Evolutionary conservation across 768 basidiomycete species (phyloP).

Genomic region (Phaeotremella skinneri): DNA sequence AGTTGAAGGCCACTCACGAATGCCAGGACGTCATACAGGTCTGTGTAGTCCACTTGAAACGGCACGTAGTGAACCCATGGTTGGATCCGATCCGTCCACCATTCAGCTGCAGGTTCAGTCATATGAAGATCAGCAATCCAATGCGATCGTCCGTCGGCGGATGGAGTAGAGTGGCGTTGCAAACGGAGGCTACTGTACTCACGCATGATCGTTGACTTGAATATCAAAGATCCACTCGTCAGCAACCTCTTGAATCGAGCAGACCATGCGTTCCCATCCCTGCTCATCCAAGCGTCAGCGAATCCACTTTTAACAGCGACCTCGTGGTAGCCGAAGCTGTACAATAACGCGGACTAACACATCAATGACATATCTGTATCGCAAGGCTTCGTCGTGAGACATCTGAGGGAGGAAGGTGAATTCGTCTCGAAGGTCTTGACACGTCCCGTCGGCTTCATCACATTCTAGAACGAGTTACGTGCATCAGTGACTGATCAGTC

Average conservation of each 20-base stretch:
- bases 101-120: slow-evolving; percentile 31
- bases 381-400: slow-evolving; percentile 36
- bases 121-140: background rate
- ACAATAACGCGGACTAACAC: slow-evolving; percentile 33
- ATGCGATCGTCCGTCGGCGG: background rate
- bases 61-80: slow-evolving; percentile 51
- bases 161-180: background rate
- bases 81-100: slow-evolving; percentile 49
- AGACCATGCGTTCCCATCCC: slow-evolving; percentile 51
- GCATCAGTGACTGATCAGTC: background rate
- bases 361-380: slow-evolving; percentile 48
- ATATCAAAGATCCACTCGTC: slow-evolving; percentile 39
- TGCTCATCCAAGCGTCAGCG: background rate
- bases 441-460: slow-evolving; percentile 41
- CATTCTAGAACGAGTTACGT: slow-evolving; percentile 27
- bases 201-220: slow-evolving; percentile 50
- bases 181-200: no score
- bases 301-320: no score
- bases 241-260: slow-evolving; percentile 48
- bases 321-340: background rate
- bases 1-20: slow-evolving; percentile 27
- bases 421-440: slow-evolving; percentile 35
- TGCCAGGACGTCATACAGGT: slow-evolving; percentile 41
- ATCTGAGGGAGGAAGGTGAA: slow-evolving; percentile 29
- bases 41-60: slow-evolving; percentile 43